These are phyloP conservation scores for Novakomyces olei DNA, from an alignment of 805 yeast genomes.

Conservation along the genomic window DNA sequence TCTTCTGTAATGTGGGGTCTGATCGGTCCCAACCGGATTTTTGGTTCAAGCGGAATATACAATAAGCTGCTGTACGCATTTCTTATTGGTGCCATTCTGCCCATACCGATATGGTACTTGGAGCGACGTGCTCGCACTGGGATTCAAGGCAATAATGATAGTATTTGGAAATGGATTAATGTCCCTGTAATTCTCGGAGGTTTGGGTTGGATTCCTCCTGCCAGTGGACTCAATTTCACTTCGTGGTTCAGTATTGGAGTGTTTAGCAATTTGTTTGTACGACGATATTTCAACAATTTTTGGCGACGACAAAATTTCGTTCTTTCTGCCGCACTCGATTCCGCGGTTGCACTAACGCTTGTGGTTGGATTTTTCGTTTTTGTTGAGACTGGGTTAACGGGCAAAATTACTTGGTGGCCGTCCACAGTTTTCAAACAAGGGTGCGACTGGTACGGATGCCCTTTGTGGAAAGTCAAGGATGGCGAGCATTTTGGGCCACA, in stretches of 20 bases:
- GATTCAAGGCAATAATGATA: too few relatives aligned
- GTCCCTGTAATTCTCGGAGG: slow-evolving; percentile 11
- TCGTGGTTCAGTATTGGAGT: slow-evolving; percentile 25
- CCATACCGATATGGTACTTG: slow-evolving; percentile 7
- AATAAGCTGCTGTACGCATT: slow-evolving; percentile 10
- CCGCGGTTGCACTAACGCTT: slow-evolving; percentile 43
- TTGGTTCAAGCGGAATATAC: slow-evolving; percentile 7
- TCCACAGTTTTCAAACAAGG: slow-evolving; percentile 15
- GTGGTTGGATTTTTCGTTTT: slow-evolving; percentile 33
- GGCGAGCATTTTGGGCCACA: neutral
- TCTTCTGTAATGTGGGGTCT: slow-evolving; percentile 12
- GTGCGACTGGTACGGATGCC: neutral
- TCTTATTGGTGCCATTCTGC: slow-evolving; percentile 10
- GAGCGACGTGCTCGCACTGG: too few relatives aligned
- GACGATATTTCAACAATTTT: slow-evolving; percentile 37
- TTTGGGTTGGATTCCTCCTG: slow-evolving; percentile 15
- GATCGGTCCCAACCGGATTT: slow-evolving; percentile 12
- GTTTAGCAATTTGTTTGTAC: slow-evolving; percentile 34
- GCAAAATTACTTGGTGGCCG: slow-evolving; percentile 37
- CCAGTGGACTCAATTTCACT: slow-evolving; percentile 25
- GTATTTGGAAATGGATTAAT: slow-evolving; percentile 8
- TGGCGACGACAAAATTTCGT: slow-evolving; percentile 57
- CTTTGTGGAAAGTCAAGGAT: neutral
- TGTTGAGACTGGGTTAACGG: slow-evolving; percentile 18
- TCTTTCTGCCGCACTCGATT: slow-evolving; percentile 40